Base-by-base conservation (phyloP, 176 grass and related monocot species). In the Pontederia paniculata region DNA sequence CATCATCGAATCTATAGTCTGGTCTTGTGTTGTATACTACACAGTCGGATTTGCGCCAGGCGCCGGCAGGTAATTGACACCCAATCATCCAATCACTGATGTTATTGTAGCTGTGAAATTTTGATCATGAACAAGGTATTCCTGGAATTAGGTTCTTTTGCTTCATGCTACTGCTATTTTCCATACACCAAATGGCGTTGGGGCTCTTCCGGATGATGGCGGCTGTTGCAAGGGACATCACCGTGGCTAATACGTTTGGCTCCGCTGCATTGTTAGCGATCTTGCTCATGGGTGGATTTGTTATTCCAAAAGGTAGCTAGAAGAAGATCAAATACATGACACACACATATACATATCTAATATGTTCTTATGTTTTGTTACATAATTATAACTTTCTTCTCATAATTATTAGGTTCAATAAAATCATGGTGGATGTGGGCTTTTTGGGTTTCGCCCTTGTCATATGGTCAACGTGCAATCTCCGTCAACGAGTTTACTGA, bases 131-230 rank as follows among this genome's bases (percentile, higher is more conserved):
- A 31, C 25, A 31, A 31, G 25, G 1, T 31, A 5, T 31, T 31
- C 25, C 25, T 31, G 25, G 25, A 31, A 31, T 31, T 52, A 84
- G 81, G 64, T 88, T 88, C 68, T 80, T 88, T 62, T 49, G 70
- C 48, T 88, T 83, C 76, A 80, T 88, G 73, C 25, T 88, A 49
- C 45, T 88, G 31, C 45, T 83, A 17, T 88, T 83, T 52, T 80
- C 80, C 55, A 25, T 84, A 52, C 85, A 89, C 67, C 85, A 89
- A 89, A 89, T 89, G 85, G 85, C 80, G 48, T 56, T 89, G 53
- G 85, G 85, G 4, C 77, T 89, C 52, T 89, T 89, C 62, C 76
- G 85, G 19, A 70, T 80, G 76, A 89, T 89, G 76, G 85, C 76
- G 42, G 73, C 80, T 67, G 23, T 89, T 77, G 73, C 85, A 77